Evolutionary conservation across 139 green algal species (phyloP).

Genomic region (Tetradesmus obliquus): DNA sequence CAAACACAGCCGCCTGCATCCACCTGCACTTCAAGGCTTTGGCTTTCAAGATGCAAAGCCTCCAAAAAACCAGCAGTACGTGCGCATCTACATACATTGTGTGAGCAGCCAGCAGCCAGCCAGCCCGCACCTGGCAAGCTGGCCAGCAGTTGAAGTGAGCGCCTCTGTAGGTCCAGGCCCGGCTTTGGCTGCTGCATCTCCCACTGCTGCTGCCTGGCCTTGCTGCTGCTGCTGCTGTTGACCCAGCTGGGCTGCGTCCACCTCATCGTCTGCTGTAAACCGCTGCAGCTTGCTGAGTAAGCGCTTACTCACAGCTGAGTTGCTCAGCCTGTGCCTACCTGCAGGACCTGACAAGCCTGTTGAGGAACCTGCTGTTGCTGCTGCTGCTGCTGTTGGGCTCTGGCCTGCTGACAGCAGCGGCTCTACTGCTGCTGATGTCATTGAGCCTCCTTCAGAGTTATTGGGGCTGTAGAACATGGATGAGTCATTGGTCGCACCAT

Average conservation of each 20-base stretch:
- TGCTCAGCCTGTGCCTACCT: not conserved
- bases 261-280: not conserved
- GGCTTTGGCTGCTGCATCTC: not conserved
- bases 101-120: not conserved
- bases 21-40: too few relatives aligned
- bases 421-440: not conserved
- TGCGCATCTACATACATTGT: not conserved
- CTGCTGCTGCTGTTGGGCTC: not conserved
- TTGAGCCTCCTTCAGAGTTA: not conserved
- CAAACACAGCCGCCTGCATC: too few relatives aligned
- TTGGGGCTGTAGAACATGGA: not conserved
- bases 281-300: not conserved
- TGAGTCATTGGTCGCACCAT: not conserved
- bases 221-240: not conserved
- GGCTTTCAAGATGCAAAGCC: too few relatives aligned
- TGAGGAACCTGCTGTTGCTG: not conserved
- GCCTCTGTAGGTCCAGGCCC: not conserved
- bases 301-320: not conserved
- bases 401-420: not conserved
- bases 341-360: not conserved
- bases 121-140: not conserved
- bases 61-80: too few relatives aligned
- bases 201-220: not conserved
- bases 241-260: not conserved
- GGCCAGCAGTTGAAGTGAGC: slow-evolving; percentile 20